A percentile compares a stretch with the other conserved stretches of the same genome.
These are phyloP conservation scores for Apiotrichum mycotoxinovorans DNA, from an alignment of 1,284 basidiomycete genomes.

Conservation along the genomic window DNA sequence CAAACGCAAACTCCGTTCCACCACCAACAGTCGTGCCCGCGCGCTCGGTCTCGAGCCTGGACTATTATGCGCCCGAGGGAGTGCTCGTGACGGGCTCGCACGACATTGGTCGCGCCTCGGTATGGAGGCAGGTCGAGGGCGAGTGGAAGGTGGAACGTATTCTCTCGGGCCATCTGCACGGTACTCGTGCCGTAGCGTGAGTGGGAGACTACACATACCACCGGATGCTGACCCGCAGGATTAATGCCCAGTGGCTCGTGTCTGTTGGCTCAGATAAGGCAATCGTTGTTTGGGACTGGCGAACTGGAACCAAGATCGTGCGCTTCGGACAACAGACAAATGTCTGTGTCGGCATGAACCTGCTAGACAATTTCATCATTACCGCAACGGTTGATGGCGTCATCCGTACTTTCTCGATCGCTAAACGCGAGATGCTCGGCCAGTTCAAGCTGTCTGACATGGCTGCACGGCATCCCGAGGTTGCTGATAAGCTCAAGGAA, in stretches of 20 bases:
- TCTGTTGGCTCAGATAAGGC: constrained; percentile 84
- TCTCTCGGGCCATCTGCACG: constrained; percentile 61
- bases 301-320: constrained; percentile 72
- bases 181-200: constrained; percentile 41
- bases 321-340: constrained; percentile 90
- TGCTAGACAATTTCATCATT: constrained; percentile 68
- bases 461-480: constrained; percentile 62
- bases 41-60: constrained; percentile 80
- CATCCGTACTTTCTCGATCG: constrained; percentile 82
- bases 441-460: constrained; percentile 82
- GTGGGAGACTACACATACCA: too few species aligned
- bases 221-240: constrained; percentile 58
- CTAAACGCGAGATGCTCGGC: constrained; percentile 82
- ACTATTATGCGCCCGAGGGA: constrained; percentile 78
- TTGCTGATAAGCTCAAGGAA: constrained; percentile 59
- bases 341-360: constrained; percentile 81
- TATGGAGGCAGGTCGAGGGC: constrained; percentile 68
- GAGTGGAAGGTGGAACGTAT: constrained; percentile 71
- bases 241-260: constrained; percentile 77
- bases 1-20: constrained; percentile 8
- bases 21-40: constrained; percentile 53
- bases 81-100: constrained; percentile 89
- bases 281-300: constrained; percentile 74
- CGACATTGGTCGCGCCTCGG: constrained; percentile 76
- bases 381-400: constrained; percentile 88